Conservation (phyloP, 2,329 filamentous ascomycete genomes). For the Claviceps sorghi region DNA sequence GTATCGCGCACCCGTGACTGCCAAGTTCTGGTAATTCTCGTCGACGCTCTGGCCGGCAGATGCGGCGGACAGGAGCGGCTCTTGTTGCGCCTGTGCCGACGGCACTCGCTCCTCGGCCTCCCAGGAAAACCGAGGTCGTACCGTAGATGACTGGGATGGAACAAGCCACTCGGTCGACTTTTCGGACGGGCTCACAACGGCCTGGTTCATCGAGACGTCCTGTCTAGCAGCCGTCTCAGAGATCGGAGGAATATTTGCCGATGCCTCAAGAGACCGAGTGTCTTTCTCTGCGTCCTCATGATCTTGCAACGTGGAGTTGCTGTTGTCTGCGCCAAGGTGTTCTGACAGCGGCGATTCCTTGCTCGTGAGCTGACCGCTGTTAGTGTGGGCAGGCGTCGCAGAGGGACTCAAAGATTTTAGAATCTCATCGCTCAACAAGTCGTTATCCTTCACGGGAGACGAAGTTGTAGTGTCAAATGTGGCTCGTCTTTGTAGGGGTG, state of each 20-base stretch:
- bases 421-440: constrained; percentile 59
- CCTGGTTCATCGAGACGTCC: not conserved
- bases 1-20: not conserved
- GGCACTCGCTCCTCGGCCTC: constrained; percentile 21
- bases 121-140: constrained; percentile 24
- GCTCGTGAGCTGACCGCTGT: constrained; percentile 6
- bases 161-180: constrained; percentile 1
- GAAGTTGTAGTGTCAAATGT: constrained; percentile 35
- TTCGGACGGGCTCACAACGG: not conserved
- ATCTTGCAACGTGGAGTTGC: constrained; percentile 48
- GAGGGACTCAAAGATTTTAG: constrained; percentile 50
- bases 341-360: constrained; percentile 9
- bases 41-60: not conserved
- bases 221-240: not conserved
- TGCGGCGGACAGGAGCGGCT: not conserved
- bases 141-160: constrained; percentile 3
- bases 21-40: not conserved
- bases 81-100: constrained; percentile 3
- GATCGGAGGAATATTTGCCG: not conserved
- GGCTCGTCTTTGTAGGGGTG: constrained; percentile 24
- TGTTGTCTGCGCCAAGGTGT: constrained; percentile 28
- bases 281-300: constrained; percentile 35
- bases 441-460: constrained; percentile 51
- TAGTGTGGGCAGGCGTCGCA: constrained; percentile 11
- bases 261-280: not conserved